These are phyloP conservation scores for Populus hybrid DNA, from an alignment of 441 rosid species.

Conservation along the genomic window DNA sequence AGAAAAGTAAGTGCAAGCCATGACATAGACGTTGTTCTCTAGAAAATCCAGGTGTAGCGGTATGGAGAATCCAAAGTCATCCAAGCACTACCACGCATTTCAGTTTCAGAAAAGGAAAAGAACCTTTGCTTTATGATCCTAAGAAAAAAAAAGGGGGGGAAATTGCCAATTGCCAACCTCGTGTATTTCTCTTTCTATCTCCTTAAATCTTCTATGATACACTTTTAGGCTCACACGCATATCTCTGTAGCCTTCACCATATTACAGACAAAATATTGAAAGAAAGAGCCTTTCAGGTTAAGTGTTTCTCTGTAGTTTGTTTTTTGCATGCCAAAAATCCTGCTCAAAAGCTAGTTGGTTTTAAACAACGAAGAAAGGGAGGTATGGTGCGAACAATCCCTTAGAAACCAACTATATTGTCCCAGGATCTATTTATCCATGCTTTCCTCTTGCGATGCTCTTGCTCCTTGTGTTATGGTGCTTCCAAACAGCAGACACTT, in stretches of 20 bases:
- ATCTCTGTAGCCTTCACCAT: conserved; percentile 12
- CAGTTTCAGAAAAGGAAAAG: conserved; percentile 30
- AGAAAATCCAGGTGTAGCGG: no score
- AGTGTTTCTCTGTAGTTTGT: conserved; percentile 13
- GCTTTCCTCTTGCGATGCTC: not conserved
- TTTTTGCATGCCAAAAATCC: conserved; percentile 37
- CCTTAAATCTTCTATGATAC: conserved; percentile 28
- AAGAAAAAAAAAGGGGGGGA: conserved; percentile 9
- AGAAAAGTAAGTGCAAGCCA: no score
- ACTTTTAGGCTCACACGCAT: conserved; percentile 10
- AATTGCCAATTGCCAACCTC: conserved; percentile 2
- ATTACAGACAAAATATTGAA: conserved; percentile 20
- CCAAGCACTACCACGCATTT: conserved; percentile 39
- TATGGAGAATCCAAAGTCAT: no score
- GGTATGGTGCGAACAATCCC: not conserved
- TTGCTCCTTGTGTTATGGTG: not conserved
- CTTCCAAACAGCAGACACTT: conserved; percentile 13
- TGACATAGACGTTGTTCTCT: no score
- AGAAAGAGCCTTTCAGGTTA: conserved; percentile 26
- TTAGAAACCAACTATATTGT: no score
- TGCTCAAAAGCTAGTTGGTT: conserved; percentile 14
- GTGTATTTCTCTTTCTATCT: conserved; percentile 4
- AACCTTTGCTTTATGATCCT: conserved; percentile 31
- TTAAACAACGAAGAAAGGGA: not conserved
- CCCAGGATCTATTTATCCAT: not conserved